Base-by-base conservation (phyloP, 1,139 yeast species). In the Yarrowia galli region DNA sequence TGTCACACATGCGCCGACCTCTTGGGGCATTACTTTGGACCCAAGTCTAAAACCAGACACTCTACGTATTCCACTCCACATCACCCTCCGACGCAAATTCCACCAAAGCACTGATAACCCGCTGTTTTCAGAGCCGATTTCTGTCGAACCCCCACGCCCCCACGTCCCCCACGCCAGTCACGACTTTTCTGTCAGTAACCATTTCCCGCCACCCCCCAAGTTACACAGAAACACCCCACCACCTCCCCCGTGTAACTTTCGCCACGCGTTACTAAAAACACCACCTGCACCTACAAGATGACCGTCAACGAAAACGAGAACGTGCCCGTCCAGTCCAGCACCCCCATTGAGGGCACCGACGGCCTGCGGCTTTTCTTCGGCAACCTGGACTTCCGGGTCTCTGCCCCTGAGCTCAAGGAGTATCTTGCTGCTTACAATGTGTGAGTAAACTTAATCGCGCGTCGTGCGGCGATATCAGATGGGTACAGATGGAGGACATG, bases 401-500 rank as follows among this genome's bases (percentile, higher is more conserved):
- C 66, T 15, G 66, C 56, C 46, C 66, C 66, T 45, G 56, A 61
- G 56, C 66, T 61, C 66, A 61, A 61, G 46, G 66, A 61, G 66
- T 48, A 46, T 36, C 56, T 61, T 46, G 66, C 66, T 46, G 56
- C 66, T 22, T 61, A 61, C 56, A 61, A 61, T 61, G 66, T 61
- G 66, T 61, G 38, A 61, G 66, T 61, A 61, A 46, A 61, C 64
- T 58, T 32, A 32, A 58, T 58, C 64, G 64, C 64, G 64, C 64
- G 51, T 58, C 64, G 51, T 58, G 64, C 64, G 64, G 64, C 45
- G 42, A 36, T 53, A 53, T 53, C 60, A 38, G 58, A 51, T 51
- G 38, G 23, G 23, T 10, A 13, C 28, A 22, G n/a, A 20, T 43
- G 48, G 8, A 18, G 13, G 12, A 49, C 54, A 5, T 22, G 7